Evolutionary conservation across 768 basidiomycete genomes (phyloP), one percentile per base, ranked within the genome.

Genomic region (Boletus bicolor): DNA sequence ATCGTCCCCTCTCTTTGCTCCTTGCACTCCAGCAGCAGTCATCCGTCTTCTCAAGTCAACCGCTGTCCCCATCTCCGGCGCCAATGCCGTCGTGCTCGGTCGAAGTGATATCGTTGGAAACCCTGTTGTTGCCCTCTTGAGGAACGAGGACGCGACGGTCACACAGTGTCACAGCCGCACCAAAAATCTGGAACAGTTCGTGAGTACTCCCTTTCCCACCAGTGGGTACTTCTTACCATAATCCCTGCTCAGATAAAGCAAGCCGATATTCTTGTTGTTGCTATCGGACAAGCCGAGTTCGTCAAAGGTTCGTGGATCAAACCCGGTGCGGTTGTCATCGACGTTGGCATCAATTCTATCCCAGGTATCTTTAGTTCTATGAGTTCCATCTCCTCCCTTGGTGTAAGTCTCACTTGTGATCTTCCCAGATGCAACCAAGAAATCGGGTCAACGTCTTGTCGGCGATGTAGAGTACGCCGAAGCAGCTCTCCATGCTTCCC

Each of bases 91-190:
- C 55, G 93, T 99, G 24, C 86, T 99, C 43, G 97, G 97, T 57
- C 87, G 97, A 61, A 93, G 91, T 68, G 97, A 99, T 68, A 98
- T 99, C 65, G 97, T 99, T 53, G 97, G 97, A 52, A 96, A 85
- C 63, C 97, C 97, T 30, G 94, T 98, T 48, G 86, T 87, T 37
- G 88, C 92, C 35, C 86, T 99, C 80, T 79, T 99, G 51, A 79
- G 93, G 63, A 89, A 87, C 69, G 83, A 82, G 57, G 90, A 98
- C 68, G 95, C 97, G 2, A 99, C 97, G 21, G 93, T 98, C 58
- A 98, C 94, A 21, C 96, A 98, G 72, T 98, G 96, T 72, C 97
- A 99, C 73, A 94, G 92, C 61, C 82, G 84, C 39, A 95, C 96
- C 52, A 83, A 84, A 72, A 84, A 93, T 63, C 78, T 98, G 42